phyloP scores from a whole-genome alignment of 306 rosid species.

The Fragaria ananassa region DNA sequence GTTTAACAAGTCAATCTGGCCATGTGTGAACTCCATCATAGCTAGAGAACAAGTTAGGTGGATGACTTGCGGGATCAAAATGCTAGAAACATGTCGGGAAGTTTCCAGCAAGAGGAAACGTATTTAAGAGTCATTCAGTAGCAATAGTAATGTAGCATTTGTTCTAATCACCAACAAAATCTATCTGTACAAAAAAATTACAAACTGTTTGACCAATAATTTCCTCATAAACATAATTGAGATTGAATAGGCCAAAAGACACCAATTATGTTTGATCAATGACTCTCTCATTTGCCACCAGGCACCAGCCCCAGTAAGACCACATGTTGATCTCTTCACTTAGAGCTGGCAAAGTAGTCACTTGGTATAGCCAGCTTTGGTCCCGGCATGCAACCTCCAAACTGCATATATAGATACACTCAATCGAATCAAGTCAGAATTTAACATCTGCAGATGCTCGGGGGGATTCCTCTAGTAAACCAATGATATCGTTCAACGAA shows the following conservation, averaged over 20 bases:
- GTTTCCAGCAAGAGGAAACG: neutral
- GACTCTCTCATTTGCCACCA: neutral
- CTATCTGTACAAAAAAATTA: neutral
- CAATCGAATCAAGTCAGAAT: too few relatives aligned
- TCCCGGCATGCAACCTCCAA: too few relatives aligned
- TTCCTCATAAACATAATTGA: neutral
- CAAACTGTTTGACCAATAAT: neutral
- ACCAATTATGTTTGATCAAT: neutral
- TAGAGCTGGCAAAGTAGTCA: neutral
- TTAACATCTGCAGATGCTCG: too few relatives aligned
- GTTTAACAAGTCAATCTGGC: too few relatives aligned
- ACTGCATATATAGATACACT: too few relatives aligned
- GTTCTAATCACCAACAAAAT: neutral
- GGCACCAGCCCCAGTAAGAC: neutral
- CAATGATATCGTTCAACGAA: neutral
- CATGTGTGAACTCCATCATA: too few relatives aligned
- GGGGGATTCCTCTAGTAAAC: too few relatives aligned
- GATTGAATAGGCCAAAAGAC: neutral
- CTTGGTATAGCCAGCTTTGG: too few relatives aligned
- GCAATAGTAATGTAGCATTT: neutral
- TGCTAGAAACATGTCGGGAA: neutral
- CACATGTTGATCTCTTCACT: neutral
- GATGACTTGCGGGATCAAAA: neutral
- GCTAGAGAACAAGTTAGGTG: neutral
- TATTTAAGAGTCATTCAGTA: neutral